These are phyloP conservation scores for Talaromyces sp. DNA, from an alignment of 2,329 filamentous ascomycete species.

Conservation along the genomic window DNA sequence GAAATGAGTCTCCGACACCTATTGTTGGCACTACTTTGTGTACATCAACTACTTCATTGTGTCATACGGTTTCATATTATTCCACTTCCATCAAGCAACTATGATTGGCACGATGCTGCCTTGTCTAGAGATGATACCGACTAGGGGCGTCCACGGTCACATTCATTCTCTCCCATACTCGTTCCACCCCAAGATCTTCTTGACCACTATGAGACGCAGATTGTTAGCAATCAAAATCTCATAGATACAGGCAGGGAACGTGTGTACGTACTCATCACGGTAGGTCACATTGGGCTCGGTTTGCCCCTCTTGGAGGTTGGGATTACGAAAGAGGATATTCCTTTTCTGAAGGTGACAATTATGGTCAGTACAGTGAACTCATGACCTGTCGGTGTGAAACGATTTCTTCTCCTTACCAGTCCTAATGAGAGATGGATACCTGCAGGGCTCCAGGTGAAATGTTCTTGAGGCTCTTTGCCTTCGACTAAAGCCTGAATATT, in stretches of 20 bases:
- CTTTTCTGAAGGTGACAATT: slow-evolving; percentile 27
- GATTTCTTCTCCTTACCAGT: slow-evolving; percentile 26
- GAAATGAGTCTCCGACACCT: not conserved
- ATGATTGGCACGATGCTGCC: not conserved
- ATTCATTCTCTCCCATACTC: slow-evolving; percentile 34
- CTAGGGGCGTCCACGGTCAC: slow-evolving; percentile 28
- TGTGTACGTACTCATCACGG: slow-evolving; percentile 32
- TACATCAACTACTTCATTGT: not conserved
- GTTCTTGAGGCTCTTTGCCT: slow-evolving; percentile 25
- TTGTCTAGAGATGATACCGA: slow-evolving; percentile 33
- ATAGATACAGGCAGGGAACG: not conserved
- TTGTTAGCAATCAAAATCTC: slow-evolving; percentile 18
- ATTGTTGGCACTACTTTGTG: not conserved
- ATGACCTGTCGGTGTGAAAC: not conserved
- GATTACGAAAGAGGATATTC: slow-evolving; percentile 38
- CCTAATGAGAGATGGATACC: slow-evolving; percentile 36
- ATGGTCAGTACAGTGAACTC: not conserved
- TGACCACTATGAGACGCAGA: slow-evolving; percentile 25
- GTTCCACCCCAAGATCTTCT: slow-evolving; percentile 39
- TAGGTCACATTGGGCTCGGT: slow-evolving; percentile 33
- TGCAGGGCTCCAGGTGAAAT: slow-evolving; percentile 28
- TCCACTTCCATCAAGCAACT: not conserved
- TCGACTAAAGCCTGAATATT: slow-evolving; percentile 35
- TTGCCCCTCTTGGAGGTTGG: slow-evolving; percentile 32
- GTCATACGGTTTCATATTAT: not conserved